These are phyloP conservation scores for Saposhnikovia divaricata DNA, from an alignment of 129 eudicot species.

Conservation along the genomic window DNA sequence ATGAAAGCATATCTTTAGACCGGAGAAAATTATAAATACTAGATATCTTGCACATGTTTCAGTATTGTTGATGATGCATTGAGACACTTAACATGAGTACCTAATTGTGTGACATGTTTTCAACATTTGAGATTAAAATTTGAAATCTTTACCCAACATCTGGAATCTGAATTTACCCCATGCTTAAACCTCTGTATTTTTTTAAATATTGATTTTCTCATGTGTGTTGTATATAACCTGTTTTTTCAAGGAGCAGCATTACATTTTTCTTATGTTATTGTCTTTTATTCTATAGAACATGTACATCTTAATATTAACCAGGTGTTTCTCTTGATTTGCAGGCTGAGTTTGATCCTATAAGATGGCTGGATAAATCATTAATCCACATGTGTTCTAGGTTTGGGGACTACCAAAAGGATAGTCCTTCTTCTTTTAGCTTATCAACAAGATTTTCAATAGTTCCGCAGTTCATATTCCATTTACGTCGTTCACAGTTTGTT, in stretches of 20 bases:
- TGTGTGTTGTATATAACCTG: not conserved
- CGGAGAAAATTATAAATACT: not conserved
- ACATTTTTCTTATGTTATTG: not conserved
- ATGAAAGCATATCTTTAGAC: not conserved
- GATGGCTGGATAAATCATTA: conserved; percentile 94
- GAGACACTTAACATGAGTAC: not conserved
- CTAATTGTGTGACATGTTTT: not conserved
- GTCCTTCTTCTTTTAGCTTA: conserved; percentile 81
- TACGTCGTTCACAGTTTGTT: conserved; percentile 90
- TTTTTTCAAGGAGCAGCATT: not conserved
- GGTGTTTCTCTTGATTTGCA: conserved; percentile 22
- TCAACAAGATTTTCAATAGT: conserved; percentile 86
- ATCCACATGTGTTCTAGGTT: conserved; percentile 88
- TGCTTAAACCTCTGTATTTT: not conserved
- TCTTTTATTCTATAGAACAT: not conserved
- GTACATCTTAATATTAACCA: not conserved
- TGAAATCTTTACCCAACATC: not conserved
- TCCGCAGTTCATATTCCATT: conserved; percentile 89
- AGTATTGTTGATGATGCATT: not conserved
- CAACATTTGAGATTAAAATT: not conserved
- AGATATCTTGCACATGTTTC: not conserved
- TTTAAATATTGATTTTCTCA: not conserved
- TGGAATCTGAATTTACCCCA: not conserved
- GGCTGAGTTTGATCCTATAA: conserved; percentile 98
- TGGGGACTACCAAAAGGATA: conserved; percentile 94